Percentiles rank a stretch among this genome's conserved stretches.
Evolutionary conservation across 2,329 filamentous ascomycete genomes (phyloP).

Genomic region (Myriosclerotinia scirpicola): DNA sequence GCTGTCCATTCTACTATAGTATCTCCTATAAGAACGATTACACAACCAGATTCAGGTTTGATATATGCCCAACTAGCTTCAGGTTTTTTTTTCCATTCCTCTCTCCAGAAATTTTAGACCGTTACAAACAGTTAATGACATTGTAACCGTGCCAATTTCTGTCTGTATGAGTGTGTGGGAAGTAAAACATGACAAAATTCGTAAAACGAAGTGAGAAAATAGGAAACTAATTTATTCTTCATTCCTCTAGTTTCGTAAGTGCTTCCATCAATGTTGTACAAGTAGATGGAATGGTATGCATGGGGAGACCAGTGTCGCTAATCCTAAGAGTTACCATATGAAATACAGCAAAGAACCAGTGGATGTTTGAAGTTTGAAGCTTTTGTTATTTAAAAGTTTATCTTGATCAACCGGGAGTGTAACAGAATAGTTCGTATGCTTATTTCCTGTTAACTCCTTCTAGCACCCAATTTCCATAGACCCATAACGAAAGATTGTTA

Average conservation of each 20-base stretch:
- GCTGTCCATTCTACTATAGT: not conserved
- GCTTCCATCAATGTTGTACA: no score
- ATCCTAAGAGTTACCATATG: no score
- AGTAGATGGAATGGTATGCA: no score
- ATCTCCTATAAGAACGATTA: not conserved
- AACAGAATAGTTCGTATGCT: not conserved
- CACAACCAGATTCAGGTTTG: not conserved
- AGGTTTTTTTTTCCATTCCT: not conserved
- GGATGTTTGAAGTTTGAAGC: not conserved
- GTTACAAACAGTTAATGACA: not conserved
- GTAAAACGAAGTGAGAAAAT: no score
- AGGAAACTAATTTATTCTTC: no score
- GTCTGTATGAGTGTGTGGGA: not conserved
- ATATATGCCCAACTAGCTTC: not conserved
- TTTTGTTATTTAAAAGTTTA: not conserved
- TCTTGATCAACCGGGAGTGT: not conserved
- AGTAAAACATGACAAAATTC: not conserved
- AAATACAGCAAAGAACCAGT: not conserved
- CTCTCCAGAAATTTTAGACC: not conserved
- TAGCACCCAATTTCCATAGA: not conserved
- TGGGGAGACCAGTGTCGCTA: no score
- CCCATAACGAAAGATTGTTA: not conserved
- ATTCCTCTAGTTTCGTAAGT: no score
- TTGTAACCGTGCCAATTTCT: not conserved
- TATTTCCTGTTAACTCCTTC: not conserved